These are phyloP conservation scores for Hypoxylon sp. DNA, from an alignment of 2,329 filamentous ascomycete species.

Conservation along the genomic window DNA sequence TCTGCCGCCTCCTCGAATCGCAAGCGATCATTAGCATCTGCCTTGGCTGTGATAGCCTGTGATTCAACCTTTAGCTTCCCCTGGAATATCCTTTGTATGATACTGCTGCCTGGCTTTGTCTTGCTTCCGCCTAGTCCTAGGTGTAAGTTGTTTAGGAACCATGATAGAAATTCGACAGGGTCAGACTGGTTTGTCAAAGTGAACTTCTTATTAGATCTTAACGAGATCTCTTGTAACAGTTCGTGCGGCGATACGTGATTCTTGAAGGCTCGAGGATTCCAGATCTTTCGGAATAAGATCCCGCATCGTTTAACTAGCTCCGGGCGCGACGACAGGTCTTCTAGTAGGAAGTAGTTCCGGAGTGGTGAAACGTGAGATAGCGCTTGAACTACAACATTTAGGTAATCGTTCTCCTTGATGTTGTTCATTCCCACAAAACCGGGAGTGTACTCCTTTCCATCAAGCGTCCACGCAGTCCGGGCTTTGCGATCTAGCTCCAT, in stretches of 20 bases:
- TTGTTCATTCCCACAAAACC: conserved; percentile 99
- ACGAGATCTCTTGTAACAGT: conserved; percentile 91
- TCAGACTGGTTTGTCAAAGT: conserved; percentile 92
- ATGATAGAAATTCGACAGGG: conserved; percentile 95
- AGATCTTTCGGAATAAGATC: conserved; percentile 94
- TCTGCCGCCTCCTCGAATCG: conserved; percentile 92
- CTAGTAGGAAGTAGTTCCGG: conserved; percentile 91
- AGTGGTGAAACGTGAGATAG: conserved; percentile 90
- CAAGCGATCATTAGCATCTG: conserved; percentile 87
- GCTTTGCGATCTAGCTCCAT: conserved; percentile 79
- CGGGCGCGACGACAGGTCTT: conserved; percentile 78
- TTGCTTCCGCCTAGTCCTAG: conserved; percentile 91
- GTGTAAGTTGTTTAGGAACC: conserved; percentile 98
- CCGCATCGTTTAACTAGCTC: conserved; percentile 91
- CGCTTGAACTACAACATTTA: conserved; percentile 94
- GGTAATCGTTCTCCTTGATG: conserved; percentile 99
- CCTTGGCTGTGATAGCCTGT: conserved; percentile 91
- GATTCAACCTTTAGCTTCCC: conserved; percentile 92
- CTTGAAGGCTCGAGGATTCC: conserved; percentile 97
- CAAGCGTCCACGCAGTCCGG: conserved; percentile 80
- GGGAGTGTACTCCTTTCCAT: conserved; percentile 87
- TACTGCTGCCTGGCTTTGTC: conserved; percentile 85
- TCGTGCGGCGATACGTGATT: conserved; percentile 97
- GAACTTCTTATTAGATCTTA: conserved; percentile 93
- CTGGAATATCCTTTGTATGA: conserved; percentile 94